A percentile compares a stretch with the other conserved stretches of the same genome.
These are phyloP conservation scores for Ustilago nuda DNA, from an alignment of 1,284 basidiomycete genomes.

Conservation along the genomic window DNA sequence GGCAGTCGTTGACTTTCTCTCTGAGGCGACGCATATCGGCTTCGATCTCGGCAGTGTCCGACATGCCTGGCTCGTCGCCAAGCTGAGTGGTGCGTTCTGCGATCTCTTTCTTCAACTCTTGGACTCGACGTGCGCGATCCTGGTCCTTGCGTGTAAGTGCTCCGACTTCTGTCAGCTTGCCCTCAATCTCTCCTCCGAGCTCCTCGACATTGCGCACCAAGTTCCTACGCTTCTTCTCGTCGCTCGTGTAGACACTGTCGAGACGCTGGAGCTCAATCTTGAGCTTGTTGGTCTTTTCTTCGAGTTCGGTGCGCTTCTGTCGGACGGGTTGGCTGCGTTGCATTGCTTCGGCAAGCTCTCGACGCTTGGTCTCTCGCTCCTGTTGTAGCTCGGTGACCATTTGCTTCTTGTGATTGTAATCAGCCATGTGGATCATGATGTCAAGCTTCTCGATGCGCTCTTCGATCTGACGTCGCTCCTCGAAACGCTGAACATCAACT, in stretches of 20 bases:
- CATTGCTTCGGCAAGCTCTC: constrained; percentile 33
- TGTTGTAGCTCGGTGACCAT: constrained; percentile 37
- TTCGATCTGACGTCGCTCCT: constrained; percentile 63
- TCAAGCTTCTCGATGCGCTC: constrained; percentile 54
- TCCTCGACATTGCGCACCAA: constrained; percentile 35
- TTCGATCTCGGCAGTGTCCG: constrained; percentile 45
- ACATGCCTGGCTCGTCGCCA: constrained; percentile 32
- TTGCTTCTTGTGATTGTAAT: constrained; percentile 54
- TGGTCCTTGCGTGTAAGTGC: constrained; percentile 39
- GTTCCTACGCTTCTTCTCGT: constrained; percentile 36
- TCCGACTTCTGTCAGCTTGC: constrained; percentile 37
- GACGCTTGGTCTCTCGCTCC: constrained; percentile 30
- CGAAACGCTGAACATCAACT: constrained; percentile 65
- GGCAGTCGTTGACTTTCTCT: constrained; percentile 38
- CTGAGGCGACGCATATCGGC: constrained; percentile 34
- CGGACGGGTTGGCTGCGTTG: constrained; percentile 24
- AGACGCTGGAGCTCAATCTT: constrained; percentile 36
- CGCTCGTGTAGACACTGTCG: constrained; percentile 21
- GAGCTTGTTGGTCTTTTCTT: constrained; percentile 40
- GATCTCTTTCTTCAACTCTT: constrained; percentile 42
- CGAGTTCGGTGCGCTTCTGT: constrained; percentile 38
- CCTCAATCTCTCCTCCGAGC: constrained; percentile 40
- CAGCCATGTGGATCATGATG: constrained; percentile 57
- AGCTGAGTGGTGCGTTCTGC: constrained; percentile 35
- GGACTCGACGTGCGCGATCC: constrained; percentile 42